A percentile compares a stretch with the other conserved stretches of the same genome.
These are phyloP conservation scores for Amaranthus hypochondriacus DNA, from an alignment of 148 eudicot genomes.

Conservation along the genomic window DNA sequence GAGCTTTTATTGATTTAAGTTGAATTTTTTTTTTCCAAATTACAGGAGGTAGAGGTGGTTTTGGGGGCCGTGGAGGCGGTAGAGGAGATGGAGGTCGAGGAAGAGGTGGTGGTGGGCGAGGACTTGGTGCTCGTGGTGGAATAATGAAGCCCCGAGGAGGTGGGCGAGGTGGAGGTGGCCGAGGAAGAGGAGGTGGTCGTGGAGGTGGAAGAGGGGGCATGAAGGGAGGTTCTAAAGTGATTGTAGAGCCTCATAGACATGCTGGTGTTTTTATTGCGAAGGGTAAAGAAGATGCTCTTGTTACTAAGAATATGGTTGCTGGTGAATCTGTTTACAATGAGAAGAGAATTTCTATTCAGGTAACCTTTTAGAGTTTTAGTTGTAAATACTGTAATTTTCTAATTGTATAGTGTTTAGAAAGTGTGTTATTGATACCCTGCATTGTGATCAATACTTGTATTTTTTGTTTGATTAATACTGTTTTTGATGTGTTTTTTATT, in stretches of 20 bases:
- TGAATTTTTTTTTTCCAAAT: too few relatives aligned
- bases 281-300: slow-evolving; percentile 94
- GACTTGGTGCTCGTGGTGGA: slow-evolving; percentile 26
- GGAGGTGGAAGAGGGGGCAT: slow-evolving; percentile 45
- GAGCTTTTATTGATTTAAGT: too few relatives aligned
- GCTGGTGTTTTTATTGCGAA: slow-evolving; percentile 82
- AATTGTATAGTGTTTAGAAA: background rate
- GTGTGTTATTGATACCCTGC: background rate
- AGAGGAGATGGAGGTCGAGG: slow-evolving; percentile 12
- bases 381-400: background rate
- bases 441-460: background rate
- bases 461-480: background rate
- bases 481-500: too few relatives aligned
- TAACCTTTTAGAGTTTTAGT: background rate
- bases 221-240: slow-evolving; percentile 75
- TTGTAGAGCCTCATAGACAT: slow-evolving; percentile 87
- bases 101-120: slow-evolving; percentile 17
- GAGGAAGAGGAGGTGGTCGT: slow-evolving; percentile 37
- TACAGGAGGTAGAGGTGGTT: slow-evolving; percentile 13
- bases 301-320: slow-evolving; percentile 88
- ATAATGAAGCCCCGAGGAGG: slow-evolving; percentile 23
- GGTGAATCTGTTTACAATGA: slow-evolving; percentile 93
- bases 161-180: slow-evolving; percentile 26
- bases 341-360: slow-evolving; percentile 90
- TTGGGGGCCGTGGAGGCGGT: slow-evolving; percentile 21